These are phyloP conservation scores for Coemansia aciculifera DNA, from an alignment of 192 early-diverging fungal genomes.

Conservation along the genomic window DNA sequence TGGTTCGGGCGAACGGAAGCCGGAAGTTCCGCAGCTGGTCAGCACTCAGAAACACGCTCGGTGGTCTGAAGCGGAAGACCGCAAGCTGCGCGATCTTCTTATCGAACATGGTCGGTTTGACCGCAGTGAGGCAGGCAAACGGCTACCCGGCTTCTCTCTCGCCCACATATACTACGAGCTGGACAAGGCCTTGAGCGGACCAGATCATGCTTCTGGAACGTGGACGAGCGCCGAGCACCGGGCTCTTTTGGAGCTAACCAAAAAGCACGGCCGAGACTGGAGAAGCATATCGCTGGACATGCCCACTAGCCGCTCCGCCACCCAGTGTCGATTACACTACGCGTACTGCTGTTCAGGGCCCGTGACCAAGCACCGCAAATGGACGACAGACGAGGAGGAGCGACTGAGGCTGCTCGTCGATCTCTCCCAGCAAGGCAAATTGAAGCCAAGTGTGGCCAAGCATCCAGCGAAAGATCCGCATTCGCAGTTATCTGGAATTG, in stretches of 20 bases:
- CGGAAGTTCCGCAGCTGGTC: neutral
- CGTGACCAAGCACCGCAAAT: neutral
- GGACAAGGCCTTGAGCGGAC: neutral
- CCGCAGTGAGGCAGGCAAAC: neutral
- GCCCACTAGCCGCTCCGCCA: constrained; percentile 20
- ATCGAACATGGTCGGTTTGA: constrained; percentile 5
- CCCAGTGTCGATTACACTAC: constrained; percentile 20
- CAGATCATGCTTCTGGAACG: neutral
- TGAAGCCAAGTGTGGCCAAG: neutral
- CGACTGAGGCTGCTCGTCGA: constrained; percentile 32
- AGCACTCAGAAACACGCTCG: neutral
- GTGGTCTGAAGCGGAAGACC: constrained; percentile 13
- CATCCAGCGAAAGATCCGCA: too few relatives aligned
- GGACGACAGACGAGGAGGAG: constrained; percentile 16
- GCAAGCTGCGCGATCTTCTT: constrained; percentile 14
- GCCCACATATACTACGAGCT: constrained; percentile 7
- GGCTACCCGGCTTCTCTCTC: constrained; percentile 10
- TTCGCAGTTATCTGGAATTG: neutral
- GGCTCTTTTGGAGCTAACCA: constrained; percentile 16
- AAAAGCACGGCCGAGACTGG: constrained; percentile 24
- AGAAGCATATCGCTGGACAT: constrained; percentile 9
- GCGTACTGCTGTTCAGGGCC: neutral
- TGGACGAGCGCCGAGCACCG: constrained; percentile 24
- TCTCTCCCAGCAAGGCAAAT: constrained; percentile 3
- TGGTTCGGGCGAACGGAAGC: neutral